Evolutionary conservation across 1,139 yeast genomes (phyloP), one percentile per base, ranked within the genome.

Genomic region (Tardiomyces depauwii): DNA sequence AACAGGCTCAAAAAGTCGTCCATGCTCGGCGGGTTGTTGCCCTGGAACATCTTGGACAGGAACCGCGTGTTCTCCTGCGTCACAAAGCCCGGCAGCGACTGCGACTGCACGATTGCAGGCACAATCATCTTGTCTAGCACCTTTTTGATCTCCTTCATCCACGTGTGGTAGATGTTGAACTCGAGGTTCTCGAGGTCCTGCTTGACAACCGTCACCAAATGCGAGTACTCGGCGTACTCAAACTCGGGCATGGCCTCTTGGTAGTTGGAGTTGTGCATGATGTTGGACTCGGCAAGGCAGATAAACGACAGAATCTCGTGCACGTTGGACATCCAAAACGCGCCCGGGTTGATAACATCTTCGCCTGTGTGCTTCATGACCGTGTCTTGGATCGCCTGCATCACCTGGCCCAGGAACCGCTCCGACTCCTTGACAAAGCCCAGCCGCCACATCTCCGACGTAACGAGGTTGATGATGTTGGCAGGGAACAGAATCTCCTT

Each of bases 381-480:
- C 16, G 63, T 57, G 46, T 77, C 80, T 69, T 91, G 98, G 54
- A 91, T 88, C 2, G 87, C 83, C 41, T 88, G 80, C 64, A 91
- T 74, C 3, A 87, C 94, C 63, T 85, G 93, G 45, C 96, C 96
- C 53, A 91, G 70, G 64, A 91, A 86, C 49, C 80, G 82, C 69
- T 91, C 98, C 59, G 93, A 80, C 65, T 89, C 96, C 56, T 84
- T 82, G 38, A 96, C 88, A 58, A 88, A 76, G 2, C 98, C 97
- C 49, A 89, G 73, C 66, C 97, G 78, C 99, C 99, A 91, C 98
- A 91, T 88, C 65, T 93, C 98, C 58, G 95, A 82, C 51, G 91
- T 74, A 41, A 91, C 83, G 53, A 93, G 83, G 56, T 91, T 89
- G 57, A 91, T 82, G 52, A 91, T 86, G 70, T 96, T 82, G 1